These are phyloP conservation scores for Ophiocordyceps camponoti-saundersi DNA, from an alignment of 2,329 filamentous ascomycete genomes.

Conservation along the genomic window DNA sequence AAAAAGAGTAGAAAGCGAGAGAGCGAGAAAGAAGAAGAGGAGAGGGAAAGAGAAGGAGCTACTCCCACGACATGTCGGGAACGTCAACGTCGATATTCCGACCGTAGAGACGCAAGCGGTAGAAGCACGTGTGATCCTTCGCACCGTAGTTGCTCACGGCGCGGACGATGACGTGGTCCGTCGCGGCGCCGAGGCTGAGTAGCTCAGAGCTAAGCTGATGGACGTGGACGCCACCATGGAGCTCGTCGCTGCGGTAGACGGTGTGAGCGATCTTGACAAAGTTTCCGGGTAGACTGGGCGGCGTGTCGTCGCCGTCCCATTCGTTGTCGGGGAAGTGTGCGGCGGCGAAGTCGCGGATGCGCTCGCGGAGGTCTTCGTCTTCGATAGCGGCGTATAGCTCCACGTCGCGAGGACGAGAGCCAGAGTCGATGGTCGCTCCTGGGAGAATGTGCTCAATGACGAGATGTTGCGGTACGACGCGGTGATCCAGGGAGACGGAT, in stretches of 20 bases:
- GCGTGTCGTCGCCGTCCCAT: conserved; percentile 12
- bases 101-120: conserved; percentile 43
- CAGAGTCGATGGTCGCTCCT: conserved; percentile 42
- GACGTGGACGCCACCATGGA: conserved; percentile 30
- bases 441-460: conserved; percentile 56
- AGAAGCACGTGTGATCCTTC: conserved; percentile 45
- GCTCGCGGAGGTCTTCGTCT: conserved; percentile 22
- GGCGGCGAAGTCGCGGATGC: conserved; percentile 24
- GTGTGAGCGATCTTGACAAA: conserved; percentile 44
- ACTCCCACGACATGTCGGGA: background rate
- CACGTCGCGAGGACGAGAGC: conserved; percentile 46
- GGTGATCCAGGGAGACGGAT: conserved; percentile 39
- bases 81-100: conserved; percentile 9
- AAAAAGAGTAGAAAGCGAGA: background rate
- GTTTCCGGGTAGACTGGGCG: conserved; percentile 12
- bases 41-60: background rate
- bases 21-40: background rate
- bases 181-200: conserved; percentile 25
- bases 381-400: conserved; percentile 51
- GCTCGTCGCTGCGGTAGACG: conserved; percentile 27
- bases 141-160: conserved; percentile 41
- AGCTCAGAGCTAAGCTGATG: conserved; percentile 36
- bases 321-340: conserved; percentile 22
- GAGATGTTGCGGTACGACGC: conserved; percentile 49
- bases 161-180: conserved; percentile 35